Base-by-base conservation (phyloP, 1,284 basidiomycete species). In the Gymnopus androsaceus region DNA sequence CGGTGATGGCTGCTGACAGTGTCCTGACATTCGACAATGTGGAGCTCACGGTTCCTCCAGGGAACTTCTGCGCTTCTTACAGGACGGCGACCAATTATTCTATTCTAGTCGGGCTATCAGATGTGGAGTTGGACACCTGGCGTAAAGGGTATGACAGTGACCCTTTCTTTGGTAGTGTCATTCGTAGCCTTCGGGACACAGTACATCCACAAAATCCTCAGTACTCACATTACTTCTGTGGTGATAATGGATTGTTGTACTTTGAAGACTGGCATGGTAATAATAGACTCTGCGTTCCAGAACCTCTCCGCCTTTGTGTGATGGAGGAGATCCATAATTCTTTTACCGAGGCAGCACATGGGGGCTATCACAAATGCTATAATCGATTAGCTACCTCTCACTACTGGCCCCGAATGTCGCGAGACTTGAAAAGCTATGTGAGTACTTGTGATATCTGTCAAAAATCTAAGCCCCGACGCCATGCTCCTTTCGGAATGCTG, bases 371-470 rank as follows among this genome's bases (percentile, higher is more conserved):
- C 23, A 66, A 68, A 45, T 66, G 65, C 0, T 64, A 64, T 36
- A 59, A 62, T 27, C n/a, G 56, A 0, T 14, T 74, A 7, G 44
- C 42, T n/a, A 9, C 53, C 0, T 44, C 51, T 3, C 72, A 63
- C 51, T 67, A 63, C 49, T 73, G 69, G 68, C 64, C 68, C 8
- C 42, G 45, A 9, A 66, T 71, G 59, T 58, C 46, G 23, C 1
- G 38, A n/a, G 58, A 62, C 37, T 53, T 69, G 14, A 56, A 63
- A 8, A 34, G 50, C 19, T 69, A 60, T 57, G 55, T 67, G 7
- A 17, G 17, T 2, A 64, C 61, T 1, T 77, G 75, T 56, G 65
- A 68, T 30, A 61, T 64, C 2, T 75, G 73, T 59, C 66, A 70
- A 44, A 65, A 72, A 36, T 60, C 61, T 17, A 77, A 76, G 58